phyloP scores from a whole-genome alignment of 2,329 filamentous ascomycete genomes.

The Aspergillus aculeatus region DNA sequence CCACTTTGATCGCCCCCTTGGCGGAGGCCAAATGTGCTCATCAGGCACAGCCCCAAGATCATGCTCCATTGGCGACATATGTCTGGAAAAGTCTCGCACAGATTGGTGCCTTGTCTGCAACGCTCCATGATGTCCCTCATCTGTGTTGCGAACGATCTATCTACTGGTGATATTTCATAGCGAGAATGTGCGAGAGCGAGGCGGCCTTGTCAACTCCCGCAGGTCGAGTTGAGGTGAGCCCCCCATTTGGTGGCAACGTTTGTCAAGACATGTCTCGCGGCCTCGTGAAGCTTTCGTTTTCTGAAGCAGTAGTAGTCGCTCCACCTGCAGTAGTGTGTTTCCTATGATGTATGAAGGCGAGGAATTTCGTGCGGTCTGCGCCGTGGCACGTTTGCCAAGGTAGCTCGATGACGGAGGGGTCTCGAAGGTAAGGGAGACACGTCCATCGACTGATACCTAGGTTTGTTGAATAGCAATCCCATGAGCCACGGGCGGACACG shows the following conservation, averaged over 20 bases:
- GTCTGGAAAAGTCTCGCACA: not conserved
- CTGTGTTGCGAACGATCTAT: too few relatives aligned
- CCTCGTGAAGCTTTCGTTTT: not conserved
- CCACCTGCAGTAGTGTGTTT: not conserved
- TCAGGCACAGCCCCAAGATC: not conserved
- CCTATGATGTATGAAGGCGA: not conserved
- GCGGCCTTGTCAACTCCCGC: not conserved
- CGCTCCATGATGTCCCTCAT: not conserved
- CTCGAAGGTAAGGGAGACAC: not conserved
- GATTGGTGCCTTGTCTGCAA: not conserved
- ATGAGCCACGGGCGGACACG: not conserved
- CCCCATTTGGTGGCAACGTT: not conserved
- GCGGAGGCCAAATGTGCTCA: not conserved
- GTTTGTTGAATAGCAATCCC: not conserved
- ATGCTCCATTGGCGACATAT: not conserved
- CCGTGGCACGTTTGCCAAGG: not conserved
- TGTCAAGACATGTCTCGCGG: not conserved
- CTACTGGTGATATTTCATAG: not conserved
- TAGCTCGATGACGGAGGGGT: not conserved
- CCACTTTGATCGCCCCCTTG: not conserved
- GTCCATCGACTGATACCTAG: not conserved
- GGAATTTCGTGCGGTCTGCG: conserved; percentile 2
- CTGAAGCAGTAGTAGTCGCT: not conserved
- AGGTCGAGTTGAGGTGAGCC: not conserved
- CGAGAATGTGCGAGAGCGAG: not conserved